Conservation (phyloP, 495 filamentous ascomycete genomes). For the Pseudoneurospora amorphoporcata region DNA sequence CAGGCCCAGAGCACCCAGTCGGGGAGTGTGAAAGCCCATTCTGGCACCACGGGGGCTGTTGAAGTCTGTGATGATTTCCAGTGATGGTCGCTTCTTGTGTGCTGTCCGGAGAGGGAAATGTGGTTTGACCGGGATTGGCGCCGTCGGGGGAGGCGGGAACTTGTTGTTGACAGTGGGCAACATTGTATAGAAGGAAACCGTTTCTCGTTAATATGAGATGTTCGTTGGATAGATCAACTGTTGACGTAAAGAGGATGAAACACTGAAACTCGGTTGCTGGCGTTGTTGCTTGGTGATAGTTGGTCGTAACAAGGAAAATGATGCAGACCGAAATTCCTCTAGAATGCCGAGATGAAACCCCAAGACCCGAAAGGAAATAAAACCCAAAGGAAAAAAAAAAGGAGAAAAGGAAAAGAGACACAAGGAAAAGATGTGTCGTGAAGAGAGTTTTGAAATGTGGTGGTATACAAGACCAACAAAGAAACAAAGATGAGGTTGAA, state of each 20-base stretch:
- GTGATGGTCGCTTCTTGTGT: conserved; percentile 17
- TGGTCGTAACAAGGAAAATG: conserved; percentile 5
- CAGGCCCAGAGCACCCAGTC: conserved; percentile 66
- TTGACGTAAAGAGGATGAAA: conserved; percentile 2
- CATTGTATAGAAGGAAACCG: conserved; percentile 15
- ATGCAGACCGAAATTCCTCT: conserved; percentile 12
- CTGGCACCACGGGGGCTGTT: conserved; percentile 29
- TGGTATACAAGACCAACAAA: neutral
- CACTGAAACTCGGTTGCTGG: neutral
- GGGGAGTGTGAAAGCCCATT: conserved; percentile 48
- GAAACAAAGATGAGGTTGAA: neutral
- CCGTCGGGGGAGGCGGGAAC: conserved; percentile 19
- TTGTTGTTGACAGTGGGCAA: conserved; percentile 11
- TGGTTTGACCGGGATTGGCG: conserved; percentile 15
- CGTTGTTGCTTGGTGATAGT: neutral
- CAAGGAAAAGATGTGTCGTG: conserved; percentile 11
- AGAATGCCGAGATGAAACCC: conserved; percentile 4
- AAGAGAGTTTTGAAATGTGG: conserved; percentile 1
- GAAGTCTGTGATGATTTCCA: conserved; percentile 23
- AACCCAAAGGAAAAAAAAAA: conserved; percentile 17
- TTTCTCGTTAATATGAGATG: neutral
- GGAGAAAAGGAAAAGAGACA: conserved; percentile 12
- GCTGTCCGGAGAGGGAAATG: conserved; percentile 20
- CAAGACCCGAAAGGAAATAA: conserved; percentile 8
- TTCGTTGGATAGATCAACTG: conserved; percentile 22